Evolutionary conservation across 495 filamentous ascomycete species (phyloP).

Genomic region (Cladorrhinum samala): DNA sequence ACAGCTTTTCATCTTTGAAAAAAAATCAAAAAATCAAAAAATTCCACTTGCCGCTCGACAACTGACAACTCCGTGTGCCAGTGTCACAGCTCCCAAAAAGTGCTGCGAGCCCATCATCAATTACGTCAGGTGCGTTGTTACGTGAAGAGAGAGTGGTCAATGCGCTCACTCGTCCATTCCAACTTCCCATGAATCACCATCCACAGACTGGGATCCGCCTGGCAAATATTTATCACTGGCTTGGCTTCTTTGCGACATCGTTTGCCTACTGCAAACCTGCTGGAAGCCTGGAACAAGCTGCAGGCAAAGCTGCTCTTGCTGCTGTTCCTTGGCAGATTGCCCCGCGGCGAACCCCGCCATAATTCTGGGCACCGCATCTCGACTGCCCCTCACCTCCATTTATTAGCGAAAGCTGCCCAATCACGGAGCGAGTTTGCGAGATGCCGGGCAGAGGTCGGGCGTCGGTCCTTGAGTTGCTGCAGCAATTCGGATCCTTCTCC

Average conservation of each 20-base stretch:
- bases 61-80: no score
- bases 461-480: background rate
- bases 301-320: background rate
- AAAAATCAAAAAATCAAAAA: no score
- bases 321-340: conserved; percentile 3
- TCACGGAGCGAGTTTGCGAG: conserved; percentile 13
- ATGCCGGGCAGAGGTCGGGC: conserved; percentile 3
- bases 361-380: no score
- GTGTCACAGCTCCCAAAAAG: no score
- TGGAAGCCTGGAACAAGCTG: no score
- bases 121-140: conserved; percentile 6
- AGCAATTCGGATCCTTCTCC: background rate
- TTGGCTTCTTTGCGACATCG: no score
- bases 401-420: conserved; percentile 12
- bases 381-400: conserved; percentile 3
- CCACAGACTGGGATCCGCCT: no score
- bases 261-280: no score
- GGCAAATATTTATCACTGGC: no score
- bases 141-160: conserved; percentile 1
- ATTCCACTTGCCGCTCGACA: background rate
- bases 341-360: conserved; percentile 13
- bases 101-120: background rate
- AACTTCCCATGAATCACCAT: no score
- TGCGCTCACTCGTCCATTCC: no score
- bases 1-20: background rate